Base-by-base conservation (phyloP, 805 yeast genomes). In the Lachancea fermentati region DNA sequence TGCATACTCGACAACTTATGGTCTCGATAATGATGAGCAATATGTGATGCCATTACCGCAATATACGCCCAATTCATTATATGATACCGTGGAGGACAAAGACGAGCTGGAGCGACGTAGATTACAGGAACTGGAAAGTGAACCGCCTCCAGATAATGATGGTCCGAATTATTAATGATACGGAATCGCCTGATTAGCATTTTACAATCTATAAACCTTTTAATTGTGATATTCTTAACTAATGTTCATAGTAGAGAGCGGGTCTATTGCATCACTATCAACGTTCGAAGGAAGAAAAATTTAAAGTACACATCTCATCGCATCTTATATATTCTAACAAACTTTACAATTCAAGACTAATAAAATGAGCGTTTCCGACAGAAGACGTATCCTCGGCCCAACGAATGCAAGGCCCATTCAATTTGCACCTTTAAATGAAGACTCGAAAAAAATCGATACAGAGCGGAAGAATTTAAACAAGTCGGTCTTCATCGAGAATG, bases 371-470 rank as follows among this genome's bases (percentile, higher is more conserved):
- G 55, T 55, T 5, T 60, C 57, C 32, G 97, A 91, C 57, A 76
- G 96, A 69, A 77, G 95, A 71, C 73, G 96, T 59, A 69, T 88
- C n/a, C 55, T 84, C 24, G 96, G 96, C 0, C 97, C 97, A 0
- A 56, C 73, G 0, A 79, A 76, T 48, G 85, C 85, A 1, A 71
- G 67, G 37, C 76, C 78, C 2, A 57, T 82, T 11, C 60, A 57
- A 0, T 72, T 75, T 47, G 66, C 58, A 17, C 35, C 31, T 11
- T 4, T 30, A 4, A 6, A 34, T 16, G 30, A 22, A 24, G 14
- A 31, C 53, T 14, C 45, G 2, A 55, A 42, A 4, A 35, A 41
- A 19, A 35, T 36, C 5, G 32, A 41, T 13, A 24, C 15, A 16
- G 37, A 45, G 11, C 34, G 49, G 17, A 43, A 46, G 31, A 35